These are phyloP conservation scores for Pythium angustatum DNA, from an alignment of 352 stramenopile species.

Conservation along the genomic window DNA sequence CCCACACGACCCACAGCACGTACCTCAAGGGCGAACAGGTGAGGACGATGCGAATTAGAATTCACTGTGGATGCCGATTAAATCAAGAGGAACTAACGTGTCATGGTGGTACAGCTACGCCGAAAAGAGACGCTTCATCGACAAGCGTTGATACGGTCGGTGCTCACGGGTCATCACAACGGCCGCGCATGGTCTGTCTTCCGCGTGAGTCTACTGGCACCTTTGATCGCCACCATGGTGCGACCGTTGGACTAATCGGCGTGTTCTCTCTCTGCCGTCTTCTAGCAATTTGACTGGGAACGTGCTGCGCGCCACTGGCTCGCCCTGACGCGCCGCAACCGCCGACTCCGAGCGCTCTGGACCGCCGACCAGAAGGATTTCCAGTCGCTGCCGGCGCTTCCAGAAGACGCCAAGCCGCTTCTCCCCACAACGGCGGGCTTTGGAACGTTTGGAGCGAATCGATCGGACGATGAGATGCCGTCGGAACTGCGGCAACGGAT, in stretches of 20 bases:
- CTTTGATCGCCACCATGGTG: no score
- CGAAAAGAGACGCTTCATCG: conserved; percentile 55
- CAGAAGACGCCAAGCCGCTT: background rate
- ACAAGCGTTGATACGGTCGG: conserved; percentile 44
- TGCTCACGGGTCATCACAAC: conserved; percentile 48
- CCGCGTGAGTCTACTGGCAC: conserved; percentile 39
- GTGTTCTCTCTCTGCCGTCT: background rate
- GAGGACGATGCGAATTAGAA: no score
- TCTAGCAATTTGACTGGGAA: conserved; percentile 62
- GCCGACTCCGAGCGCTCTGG: conserved; percentile 43
- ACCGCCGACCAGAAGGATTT: conserved; percentile 68
- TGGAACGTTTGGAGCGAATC: background rate
- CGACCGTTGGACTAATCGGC: no score
- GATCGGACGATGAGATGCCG: conserved; percentile 39
- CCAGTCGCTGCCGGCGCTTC: conserved; percentile 48
- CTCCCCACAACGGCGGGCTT: background rate
- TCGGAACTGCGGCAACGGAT: conserved; percentile 42
- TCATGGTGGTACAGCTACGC: conserved; percentile 37
- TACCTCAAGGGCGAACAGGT: conserved; percentile 48
- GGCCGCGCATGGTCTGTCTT: conserved; percentile 68
- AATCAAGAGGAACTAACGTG: no score
- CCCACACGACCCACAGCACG: conserved; percentile 75
- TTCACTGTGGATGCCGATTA: no score
- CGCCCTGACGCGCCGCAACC: conserved; percentile 58
- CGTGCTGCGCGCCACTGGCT: conserved; percentile 65